Evolutionary conservation across 2,329 filamentous ascomycete genomes (phyloP).

Genomic region (Aspergillus fijiensis): DNA sequence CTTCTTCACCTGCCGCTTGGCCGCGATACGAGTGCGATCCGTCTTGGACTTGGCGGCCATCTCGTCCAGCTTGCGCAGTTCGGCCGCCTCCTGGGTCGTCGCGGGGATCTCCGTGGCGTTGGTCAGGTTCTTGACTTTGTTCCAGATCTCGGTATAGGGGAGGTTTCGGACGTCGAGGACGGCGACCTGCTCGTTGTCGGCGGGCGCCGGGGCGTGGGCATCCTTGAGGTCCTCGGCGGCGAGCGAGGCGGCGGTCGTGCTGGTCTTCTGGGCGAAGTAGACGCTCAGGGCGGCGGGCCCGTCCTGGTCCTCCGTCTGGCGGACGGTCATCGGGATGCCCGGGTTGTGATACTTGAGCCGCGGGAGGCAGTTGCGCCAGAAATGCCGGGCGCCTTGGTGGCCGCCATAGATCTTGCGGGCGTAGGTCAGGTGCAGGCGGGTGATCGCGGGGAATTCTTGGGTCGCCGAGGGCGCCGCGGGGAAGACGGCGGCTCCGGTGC

Average conservation of each 20-base stretch:
- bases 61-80: constrained; percentile 37
- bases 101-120: constrained; percentile 38
- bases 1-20: constrained; percentile 44
- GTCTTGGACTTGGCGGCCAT: constrained; percentile 37
- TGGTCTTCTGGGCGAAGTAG: constrained; percentile 40
- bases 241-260: constrained; percentile 29
- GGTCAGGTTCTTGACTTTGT: constrained; percentile 42
- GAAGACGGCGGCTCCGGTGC: constrained; percentile 78
- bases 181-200: constrained; percentile 32
- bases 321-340: constrained; percentile 75
- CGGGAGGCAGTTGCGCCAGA: constrained; percentile 81
- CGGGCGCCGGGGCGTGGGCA: constrained; percentile 35
- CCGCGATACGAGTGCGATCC: constrained; percentile 40
- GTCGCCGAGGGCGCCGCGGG: constrained; percentile 47
- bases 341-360: constrained; percentile 96
- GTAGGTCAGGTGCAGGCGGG: constrained; percentile 47
- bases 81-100: constrained; percentile 35
- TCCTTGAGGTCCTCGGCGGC: constrained; percentile 25
- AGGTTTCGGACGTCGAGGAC: constrained; percentile 42
- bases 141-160: constrained; percentile 45
- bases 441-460: constrained; percentile 40
- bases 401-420: constrained; percentile 43
- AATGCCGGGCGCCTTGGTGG: constrained; percentile 63
- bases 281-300: constrained; percentile 41
- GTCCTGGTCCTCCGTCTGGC: constrained; percentile 60